Percentiles rank a stretch among this genome's conserved stretches.
phyloP scores from a whole-genome alignment of 306 rosid species.

The Cicer cuneatum region DNA sequence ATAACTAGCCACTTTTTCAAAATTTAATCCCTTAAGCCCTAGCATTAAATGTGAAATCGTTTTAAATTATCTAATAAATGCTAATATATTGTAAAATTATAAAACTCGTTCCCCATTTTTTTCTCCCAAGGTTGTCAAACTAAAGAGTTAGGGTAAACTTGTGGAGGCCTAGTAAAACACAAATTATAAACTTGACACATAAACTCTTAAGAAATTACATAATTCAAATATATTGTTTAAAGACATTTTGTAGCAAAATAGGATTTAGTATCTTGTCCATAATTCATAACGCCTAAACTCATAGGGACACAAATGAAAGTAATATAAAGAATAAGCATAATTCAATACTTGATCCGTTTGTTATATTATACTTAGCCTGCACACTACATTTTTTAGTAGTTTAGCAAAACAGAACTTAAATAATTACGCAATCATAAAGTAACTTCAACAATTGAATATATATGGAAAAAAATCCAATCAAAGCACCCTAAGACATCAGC shows the following conservation, averaged over 20 bases:
- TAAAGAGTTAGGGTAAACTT: not conserved
- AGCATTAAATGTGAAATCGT: slow-evolving; percentile 21
- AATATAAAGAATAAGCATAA: slow-evolving; percentile 9
- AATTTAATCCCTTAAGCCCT: slow-evolving; percentile 1
- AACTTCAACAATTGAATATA: not conserved
- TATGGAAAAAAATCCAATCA: not conserved
- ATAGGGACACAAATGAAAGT: not conserved
- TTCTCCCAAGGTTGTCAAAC: slow-evolving; percentile 9
- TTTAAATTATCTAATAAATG: slow-evolving; percentile 10
- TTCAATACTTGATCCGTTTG: slow-evolving; percentile 10
- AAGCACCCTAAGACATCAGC: not conserved
- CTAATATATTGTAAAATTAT: not conserved
- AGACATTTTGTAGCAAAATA: slow-evolving; percentile 10
- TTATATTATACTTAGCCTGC: not conserved
- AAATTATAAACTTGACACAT: not conserved
- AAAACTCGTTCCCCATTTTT: slow-evolving; percentile 17
- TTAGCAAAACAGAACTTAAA: slow-evolving; percentile 1
- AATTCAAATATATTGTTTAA: slow-evolving; percentile 1
- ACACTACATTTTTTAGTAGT: not conserved
- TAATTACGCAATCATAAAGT: not conserved
- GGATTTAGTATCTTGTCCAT: not conserved
- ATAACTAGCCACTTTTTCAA: slow-evolving; percentile 8
- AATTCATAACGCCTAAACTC: not conserved
- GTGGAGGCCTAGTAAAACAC: slow-evolving; percentile 5
- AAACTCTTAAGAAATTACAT: not conserved